Evolutionary conservation across 2,329 filamentous ascomycete species (phyloP).

Genomic region (Fusarium stilboides): DNA sequence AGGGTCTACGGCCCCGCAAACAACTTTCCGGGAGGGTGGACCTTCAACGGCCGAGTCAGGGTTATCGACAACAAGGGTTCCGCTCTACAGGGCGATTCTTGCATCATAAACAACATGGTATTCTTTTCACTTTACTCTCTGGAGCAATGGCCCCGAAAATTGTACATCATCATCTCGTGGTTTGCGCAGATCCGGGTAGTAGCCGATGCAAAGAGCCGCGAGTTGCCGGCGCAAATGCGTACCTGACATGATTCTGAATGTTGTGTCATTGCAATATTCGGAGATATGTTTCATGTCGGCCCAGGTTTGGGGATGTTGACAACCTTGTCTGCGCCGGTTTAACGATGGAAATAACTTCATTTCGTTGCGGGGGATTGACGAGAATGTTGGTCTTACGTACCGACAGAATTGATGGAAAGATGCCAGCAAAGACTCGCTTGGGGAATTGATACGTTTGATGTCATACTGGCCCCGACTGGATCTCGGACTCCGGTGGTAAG

Average conservation of each 20-base stretch:
- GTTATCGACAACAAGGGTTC: constrained; percentile 19
- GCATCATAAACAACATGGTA: constrained; percentile 24
- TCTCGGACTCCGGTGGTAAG: not conserved
- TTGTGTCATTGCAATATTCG: not conserved
- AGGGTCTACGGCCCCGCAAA: constrained; percentile 42
- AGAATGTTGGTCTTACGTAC: not conserved
- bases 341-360: not conserved
- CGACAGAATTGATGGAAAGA: not conserved
- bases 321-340: not conserved
- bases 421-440: not conserved
- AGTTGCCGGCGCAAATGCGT: constrained; percentile 19
- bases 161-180: constrained; percentile 16
- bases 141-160: not conserved
- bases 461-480: not conserved
- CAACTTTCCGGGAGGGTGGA: constrained; percentile 30
- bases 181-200: constrained; percentile 17
- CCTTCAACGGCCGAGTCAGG: constrained; percentile 34
- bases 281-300: constrained; percentile 12
- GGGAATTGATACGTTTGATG: not conserved
- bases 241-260: constrained; percentile 1
- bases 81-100: constrained; percentile 7
- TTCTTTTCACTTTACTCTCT: not conserved
- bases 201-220: constrained; percentile 34
- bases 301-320: not conserved
- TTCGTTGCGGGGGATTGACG: not conserved